Percentiles rank a stretch among this genome's conserved stretches.
Conservation (phyloP, 352 stramenopile species). For the Phytophthora sp. region DNA sequence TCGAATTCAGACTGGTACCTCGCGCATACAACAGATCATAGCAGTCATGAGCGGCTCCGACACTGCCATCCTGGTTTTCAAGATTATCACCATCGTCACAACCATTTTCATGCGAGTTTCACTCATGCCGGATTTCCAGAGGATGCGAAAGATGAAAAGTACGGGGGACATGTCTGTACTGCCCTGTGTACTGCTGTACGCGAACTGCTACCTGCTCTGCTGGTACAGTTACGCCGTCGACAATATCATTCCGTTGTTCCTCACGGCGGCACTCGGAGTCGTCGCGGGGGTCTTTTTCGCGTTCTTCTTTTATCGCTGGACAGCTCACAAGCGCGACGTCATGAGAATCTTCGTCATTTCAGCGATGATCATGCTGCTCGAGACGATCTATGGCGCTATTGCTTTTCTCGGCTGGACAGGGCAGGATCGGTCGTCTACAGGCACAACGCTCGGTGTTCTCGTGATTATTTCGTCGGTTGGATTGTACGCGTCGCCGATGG, state of each 20-base stretch:
- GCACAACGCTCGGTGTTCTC: slow-evolving; percentile 41
- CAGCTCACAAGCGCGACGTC: slow-evolving; percentile 29
- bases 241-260: slow-evolving; percentile 52
- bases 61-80: slow-evolving; percentile 23
- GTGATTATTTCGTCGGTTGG: slow-evolving; percentile 38
- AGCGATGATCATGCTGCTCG: slow-evolving; percentile 22
- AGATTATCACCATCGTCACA: slow-evolving; percentile 51
- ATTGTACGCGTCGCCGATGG: slow-evolving; percentile 40
- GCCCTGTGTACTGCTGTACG: slow-evolving; percentile 33
- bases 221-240: slow-evolving; percentile 52
- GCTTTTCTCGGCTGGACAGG: slow-evolving; percentile 29
- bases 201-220: slow-evolving; percentile 36
- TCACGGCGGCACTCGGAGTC: slow-evolving; percentile 38
- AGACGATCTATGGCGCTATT: slow-evolving; percentile 38
- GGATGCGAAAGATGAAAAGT: slow-evolving; percentile 36
- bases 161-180: slow-evolving; percentile 40
- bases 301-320: slow-evolving; percentile 45
- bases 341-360: slow-evolving; percentile 35
- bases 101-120: slow-evolving; percentile 49
- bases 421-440: slow-evolving; percentile 31
- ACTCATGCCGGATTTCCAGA: slow-evolving; percentile 46
- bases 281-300: slow-evolving; percentile 38
- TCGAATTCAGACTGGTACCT: neutral
- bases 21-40: neutral
- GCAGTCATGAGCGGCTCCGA: neutral